A percentile compares a stretch with the other conserved stretches of the same genome.
Conservation (phyloP, 2,329 filamentous ascomycete species). For the Neonectria magnoliae region DNA sequence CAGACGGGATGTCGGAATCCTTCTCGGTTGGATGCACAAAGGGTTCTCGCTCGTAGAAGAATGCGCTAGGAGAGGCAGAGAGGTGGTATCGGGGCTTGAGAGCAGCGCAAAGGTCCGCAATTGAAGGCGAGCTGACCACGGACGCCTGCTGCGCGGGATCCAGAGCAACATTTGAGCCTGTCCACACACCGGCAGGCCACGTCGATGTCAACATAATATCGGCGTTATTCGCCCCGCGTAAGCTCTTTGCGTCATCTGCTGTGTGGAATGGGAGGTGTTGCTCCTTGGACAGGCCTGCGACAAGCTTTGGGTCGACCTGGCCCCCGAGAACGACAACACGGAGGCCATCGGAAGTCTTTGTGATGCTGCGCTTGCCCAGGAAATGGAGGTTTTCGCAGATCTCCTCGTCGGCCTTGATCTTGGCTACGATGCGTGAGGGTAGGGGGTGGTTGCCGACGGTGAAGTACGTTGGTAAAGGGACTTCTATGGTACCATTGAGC, state of each 20-base stretch:
- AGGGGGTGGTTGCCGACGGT: constrained; percentile 79
- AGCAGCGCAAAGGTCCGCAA: constrained; percentile 80
- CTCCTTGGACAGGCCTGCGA: constrained; percentile 72
- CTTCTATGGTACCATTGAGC: constrained; percentile 74
- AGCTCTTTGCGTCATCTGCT: constrained; percentile 76
- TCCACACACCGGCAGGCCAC: constrained; percentile 82
- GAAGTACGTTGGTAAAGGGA: constrained; percentile 92
- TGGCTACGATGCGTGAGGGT: constrained; percentile 75
- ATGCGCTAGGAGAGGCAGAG: constrained; percentile 69
- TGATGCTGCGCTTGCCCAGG: constrained; percentile 84
- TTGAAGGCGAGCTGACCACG: constrained; percentile 67
- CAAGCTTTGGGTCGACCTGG: constrained; percentile 68
- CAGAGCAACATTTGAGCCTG: constrained; percentile 72
- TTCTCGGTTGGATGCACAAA: constrained; percentile 75
- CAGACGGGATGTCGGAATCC: constrained; percentile 60
- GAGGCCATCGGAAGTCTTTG: constrained; percentile 90
- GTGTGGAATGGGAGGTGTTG: constrained; percentile 83
- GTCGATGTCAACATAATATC: constrained; percentile 89
- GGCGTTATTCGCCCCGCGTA: constrained; percentile 79
- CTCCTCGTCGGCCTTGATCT: constrained; percentile 76
- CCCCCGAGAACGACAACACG: constrained; percentile 90
- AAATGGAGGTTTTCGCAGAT: constrained; percentile 93
- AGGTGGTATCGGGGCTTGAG: constrained; percentile 95
- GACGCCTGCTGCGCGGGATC: constrained; percentile 61
- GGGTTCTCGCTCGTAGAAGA: constrained; percentile 91